Conservation (phyloP, 2,329 filamentous ascomycete genomes). For the Ceratocystis smalleyi region DNA sequence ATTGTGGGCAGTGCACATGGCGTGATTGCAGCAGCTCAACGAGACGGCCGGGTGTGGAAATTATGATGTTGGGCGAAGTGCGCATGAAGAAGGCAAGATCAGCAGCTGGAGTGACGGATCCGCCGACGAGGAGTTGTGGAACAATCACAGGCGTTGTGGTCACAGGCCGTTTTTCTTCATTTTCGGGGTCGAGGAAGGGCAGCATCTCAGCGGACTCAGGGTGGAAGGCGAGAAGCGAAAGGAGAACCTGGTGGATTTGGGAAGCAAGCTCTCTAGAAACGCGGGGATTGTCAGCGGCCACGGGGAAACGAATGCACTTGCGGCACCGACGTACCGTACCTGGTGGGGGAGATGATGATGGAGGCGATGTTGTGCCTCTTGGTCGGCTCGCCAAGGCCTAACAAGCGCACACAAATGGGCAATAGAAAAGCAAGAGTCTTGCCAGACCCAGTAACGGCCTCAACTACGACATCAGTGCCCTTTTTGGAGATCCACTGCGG, state of each 20-base stretch:
- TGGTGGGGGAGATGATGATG: conserved; percentile 75
- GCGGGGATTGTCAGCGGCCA: background rate
- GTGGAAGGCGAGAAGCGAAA: conserved; percentile 69
- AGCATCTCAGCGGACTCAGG: conserved; percentile 55
- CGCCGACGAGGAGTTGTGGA: conserved; percentile 78
- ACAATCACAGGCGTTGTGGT: conserved; percentile 43
- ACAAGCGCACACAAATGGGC: conserved; percentile 65
- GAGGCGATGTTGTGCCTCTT: conserved; percentile 82
- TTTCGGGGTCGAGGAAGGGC: conserved; percentile 33
- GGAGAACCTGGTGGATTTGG: conserved; percentile 73
- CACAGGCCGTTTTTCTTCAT: conserved; percentile 40
- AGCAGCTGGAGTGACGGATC: conserved; percentile 61
- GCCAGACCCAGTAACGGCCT: conserved; percentile 81
- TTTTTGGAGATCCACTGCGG: conserved; percentile 81
- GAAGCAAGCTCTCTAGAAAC: conserved; percentile 64
- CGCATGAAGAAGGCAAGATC: conserved; percentile 76
- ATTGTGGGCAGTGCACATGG: conserved; percentile 75
- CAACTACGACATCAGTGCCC: conserved; percentile 61
- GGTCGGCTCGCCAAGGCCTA: conserved; percentile 64
- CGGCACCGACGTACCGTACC: conserved; percentile 7
- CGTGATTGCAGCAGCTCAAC: conserved; percentile 74
- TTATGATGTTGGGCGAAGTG: conserved; percentile 70
- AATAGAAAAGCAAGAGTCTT: conserved; percentile 81
- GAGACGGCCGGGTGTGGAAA: conserved; percentile 80
- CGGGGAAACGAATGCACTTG: background rate